Conservation (phyloP, 2,329 filamentous ascomycete species). For the Ophiostoma ulmi region DNA sequence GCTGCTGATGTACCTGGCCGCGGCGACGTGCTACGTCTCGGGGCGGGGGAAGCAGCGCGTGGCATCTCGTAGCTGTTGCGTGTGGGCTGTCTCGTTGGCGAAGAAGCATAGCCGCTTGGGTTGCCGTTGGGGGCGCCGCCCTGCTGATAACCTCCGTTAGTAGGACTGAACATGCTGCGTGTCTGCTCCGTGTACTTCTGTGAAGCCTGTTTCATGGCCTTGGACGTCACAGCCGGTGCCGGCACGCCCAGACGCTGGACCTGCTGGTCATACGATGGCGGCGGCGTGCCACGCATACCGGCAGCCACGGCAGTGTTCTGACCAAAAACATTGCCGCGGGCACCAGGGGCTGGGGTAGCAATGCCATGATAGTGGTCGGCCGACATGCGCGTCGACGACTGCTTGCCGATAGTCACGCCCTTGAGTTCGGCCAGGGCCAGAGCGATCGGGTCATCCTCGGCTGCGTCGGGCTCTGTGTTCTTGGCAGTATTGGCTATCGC, state of each 20-base stretch:
- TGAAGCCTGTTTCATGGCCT: conserved; percentile 92
- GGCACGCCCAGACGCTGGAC: conserved; percentile 80
- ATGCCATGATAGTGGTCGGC: conserved; percentile 95
- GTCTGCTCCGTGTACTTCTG: conserved; percentile 83
- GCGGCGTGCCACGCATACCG: conserved; percentile 68
- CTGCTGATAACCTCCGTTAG: conserved; percentile 24
- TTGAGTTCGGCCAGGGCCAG: conserved; percentile 89
- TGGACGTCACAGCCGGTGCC: conserved; percentile 84
- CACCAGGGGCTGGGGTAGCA: conserved; percentile 65
- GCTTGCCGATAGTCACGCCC: conserved; percentile 69
- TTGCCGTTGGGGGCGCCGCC: background rate
- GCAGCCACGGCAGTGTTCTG: conserved; percentile 45
- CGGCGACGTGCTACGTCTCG: conserved; percentile 59
- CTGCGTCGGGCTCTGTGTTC: conserved; percentile 33
- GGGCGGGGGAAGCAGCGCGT: conserved; percentile 61
- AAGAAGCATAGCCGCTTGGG: conserved; percentile 25
- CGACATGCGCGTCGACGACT: conserved; percentile 77
- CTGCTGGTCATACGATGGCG: conserved; percentile 77
- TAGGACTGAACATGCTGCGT: conserved; percentile 63
- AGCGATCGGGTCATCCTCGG: conserved; percentile 85
- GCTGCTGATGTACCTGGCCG: conserved; percentile 49
- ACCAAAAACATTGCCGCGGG: conserved; percentile 33
- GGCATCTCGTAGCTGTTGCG: conserved; percentile 53
- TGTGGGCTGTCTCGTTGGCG: conserved; percentile 51
- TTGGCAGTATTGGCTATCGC: conserved; percentile 55